Evolutionary conservation across 106 monocot species (phyloP).

Genomic region (Dactylorhiza incarnata): DNA sequence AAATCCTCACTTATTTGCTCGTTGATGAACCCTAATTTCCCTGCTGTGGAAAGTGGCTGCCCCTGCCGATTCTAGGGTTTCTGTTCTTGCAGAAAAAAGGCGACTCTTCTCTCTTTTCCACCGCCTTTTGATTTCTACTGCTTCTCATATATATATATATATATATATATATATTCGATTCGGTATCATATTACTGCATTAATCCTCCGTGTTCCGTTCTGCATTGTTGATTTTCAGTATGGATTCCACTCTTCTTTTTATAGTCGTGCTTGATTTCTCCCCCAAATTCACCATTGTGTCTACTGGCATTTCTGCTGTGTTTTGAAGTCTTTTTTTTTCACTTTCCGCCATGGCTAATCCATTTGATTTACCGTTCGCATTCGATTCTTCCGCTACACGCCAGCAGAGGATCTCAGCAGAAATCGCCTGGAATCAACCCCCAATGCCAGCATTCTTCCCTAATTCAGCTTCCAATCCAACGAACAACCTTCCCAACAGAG

Average conservation of each 20-base stretch:
- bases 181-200: background rate
- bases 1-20: background rate
- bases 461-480: background rate
- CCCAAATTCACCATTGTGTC: background rate
- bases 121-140: background rate
- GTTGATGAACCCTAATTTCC: background rate
- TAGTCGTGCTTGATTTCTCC: background rate
- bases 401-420: background rate
- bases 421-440: background rate
- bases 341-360: background rate
- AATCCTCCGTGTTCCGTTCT: background rate
- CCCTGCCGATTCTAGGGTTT: background rate
- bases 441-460: background rate
- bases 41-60: background rate
- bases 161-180: background rate
- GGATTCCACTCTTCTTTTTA: background rate
- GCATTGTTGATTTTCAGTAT: background rate
- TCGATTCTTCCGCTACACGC: background rate
- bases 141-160: background rate
- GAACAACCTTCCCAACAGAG: background rate
- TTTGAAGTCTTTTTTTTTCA: background rate
- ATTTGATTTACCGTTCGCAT: background rate
- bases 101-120: background rate
- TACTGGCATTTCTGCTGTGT: background rate
- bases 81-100: background rate